Evolutionary conservation across 805 yeast genomes (phyloP), one percentile per base, ranked within the genome.

Genomic region (Ogataea allantospora): DNA sequence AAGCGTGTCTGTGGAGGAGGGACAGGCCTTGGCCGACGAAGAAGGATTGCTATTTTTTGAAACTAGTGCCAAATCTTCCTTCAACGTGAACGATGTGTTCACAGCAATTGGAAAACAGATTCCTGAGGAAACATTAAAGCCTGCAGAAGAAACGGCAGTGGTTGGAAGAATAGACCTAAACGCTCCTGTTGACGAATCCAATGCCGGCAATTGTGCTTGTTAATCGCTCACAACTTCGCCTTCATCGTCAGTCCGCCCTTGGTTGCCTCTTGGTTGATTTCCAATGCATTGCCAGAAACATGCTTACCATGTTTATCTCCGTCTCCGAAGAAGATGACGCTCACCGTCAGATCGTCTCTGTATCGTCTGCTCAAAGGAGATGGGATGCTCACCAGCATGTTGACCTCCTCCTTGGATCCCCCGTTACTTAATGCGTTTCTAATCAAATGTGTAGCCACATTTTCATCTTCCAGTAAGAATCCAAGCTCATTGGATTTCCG

Each of bases 321-420:
- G 32, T 58, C 58, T 8, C 53, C 43, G 58, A 93, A 93, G 63
- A 93, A 93, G 2, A 91, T 87, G 16, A 93, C 99, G 3, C 96
- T 88, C 5, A 89, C 97, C 0, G 98, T 89, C 57, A 93, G 71
- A 61, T 93, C 99, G 65, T 93, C 99, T 60, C 99, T 78, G 63
- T 89, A 91, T 30, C 88, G 74, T 63, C 99, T 78, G 14, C 96
- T 83, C 50, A 84, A 74, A 2, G 98, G 97, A 12, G 88, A 77
- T 13, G 98, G 98, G 36, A 93, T 88, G 37, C 93, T 82, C 12
- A 88, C 83, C 43, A 93, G 67, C 76, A 93, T 85, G 15, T 89
- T 78, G 3, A 89, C 88, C 51, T 88, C 89, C 45, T 91, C 96
- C 47, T 78, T 77, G 26, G 86, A 80, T 0, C 95, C 96, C 6